Evolutionary conservation across 345 rosid species (phyloP).

Genomic region (Anastatica hierochuntica): DNA sequence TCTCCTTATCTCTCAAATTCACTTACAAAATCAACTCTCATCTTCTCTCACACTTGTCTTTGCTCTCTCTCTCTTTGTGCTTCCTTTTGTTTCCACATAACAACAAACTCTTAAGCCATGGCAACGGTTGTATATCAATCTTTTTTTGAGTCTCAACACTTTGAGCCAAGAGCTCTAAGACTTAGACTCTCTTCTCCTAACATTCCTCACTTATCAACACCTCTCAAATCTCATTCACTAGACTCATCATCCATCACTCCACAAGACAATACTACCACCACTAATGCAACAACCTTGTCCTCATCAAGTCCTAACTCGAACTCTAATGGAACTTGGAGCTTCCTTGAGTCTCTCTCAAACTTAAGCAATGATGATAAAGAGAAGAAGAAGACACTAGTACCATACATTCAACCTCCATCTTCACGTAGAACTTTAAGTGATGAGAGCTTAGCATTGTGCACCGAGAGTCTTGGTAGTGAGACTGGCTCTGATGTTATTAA

Average conservation of each 20-base stretch:
- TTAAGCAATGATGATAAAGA: conserved; percentile 17
- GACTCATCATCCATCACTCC: conserved; percentile 23
- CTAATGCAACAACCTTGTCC: conserved; percentile 24
- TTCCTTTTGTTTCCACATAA: conserved; percentile 1
- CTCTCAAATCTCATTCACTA: conserved; percentile 26
- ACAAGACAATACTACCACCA: conserved; percentile 1
- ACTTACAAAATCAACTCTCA: conserved; percentile 15
- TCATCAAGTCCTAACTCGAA: conserved; percentile 13
- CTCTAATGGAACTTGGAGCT: conserved; percentile 45
- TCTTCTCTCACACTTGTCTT: background rate
- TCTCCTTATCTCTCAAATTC: conserved; percentile 31
- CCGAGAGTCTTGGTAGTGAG: conserved; percentile 78
- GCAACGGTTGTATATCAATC: conserved; percentile 62
- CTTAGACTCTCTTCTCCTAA: conserved; percentile 47
- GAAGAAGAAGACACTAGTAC: background rate
- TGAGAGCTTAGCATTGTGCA: conserved; percentile 71
- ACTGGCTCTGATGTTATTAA: conserved; percentile 49
- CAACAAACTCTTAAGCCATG: conserved; percentile 29
- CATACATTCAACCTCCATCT: conserved; percentile 37
- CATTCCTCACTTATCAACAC: conserved; percentile 23
- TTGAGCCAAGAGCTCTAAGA: conserved; percentile 46
- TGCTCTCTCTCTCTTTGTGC: conserved; percentile 3
- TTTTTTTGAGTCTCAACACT: conserved; percentile 42
- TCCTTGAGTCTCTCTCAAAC: conserved; percentile 35
- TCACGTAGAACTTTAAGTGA: conserved; percentile 40